These are phyloP conservation scores for Syzygium aqueum DNA, from an alignment of 345 rosid genomes.

Conservation along the genomic window DNA sequence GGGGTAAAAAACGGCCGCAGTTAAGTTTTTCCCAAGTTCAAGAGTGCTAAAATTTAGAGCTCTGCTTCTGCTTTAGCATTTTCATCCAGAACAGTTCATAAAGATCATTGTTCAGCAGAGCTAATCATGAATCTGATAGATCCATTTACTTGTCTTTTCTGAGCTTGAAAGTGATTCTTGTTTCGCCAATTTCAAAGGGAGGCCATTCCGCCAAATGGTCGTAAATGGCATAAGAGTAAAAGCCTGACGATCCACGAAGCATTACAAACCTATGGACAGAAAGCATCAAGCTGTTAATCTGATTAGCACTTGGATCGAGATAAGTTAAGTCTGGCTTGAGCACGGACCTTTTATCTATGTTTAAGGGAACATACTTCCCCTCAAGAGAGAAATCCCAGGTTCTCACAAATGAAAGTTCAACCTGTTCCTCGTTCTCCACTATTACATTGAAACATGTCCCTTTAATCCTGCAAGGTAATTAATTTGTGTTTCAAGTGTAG, in stretches of 20 bases:
- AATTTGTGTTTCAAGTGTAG: neutral
- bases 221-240: slow-evolving; percentile 79
- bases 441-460: slow-evolving; percentile 52
- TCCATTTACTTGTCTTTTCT: slow-evolving; percentile 78
- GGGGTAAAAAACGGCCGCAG: neutral
- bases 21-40: neutral
- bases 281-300: neutral
- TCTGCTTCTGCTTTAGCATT: neutral
- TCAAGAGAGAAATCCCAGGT: slow-evolving; percentile 64
- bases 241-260: slow-evolving; percentile 87
- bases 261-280: slow-evolving; percentile 62
- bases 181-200: slow-evolving; percentile 72
- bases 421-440: slow-evolving; percentile 52
- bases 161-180: slow-evolving; percentile 87
- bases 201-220: slow-evolving; percentile 91
- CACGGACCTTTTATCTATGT: slow-evolving; percentile 62
- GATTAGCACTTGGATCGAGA: neutral
- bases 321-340: neutral
- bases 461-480: slow-evolving; percentile 36
- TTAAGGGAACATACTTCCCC: slow-evolving; percentile 64
- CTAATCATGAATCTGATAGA: neutral
- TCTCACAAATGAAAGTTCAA: slow-evolving; percentile 64
- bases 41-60: neutral
- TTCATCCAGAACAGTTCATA: neutral
- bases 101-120: neutral